A percentile compares a stretch with the other conserved stretches of the same genome.
Conservation (phyloP, 306 rosid genomes). For the Adenanthera pavonina region DNA sequence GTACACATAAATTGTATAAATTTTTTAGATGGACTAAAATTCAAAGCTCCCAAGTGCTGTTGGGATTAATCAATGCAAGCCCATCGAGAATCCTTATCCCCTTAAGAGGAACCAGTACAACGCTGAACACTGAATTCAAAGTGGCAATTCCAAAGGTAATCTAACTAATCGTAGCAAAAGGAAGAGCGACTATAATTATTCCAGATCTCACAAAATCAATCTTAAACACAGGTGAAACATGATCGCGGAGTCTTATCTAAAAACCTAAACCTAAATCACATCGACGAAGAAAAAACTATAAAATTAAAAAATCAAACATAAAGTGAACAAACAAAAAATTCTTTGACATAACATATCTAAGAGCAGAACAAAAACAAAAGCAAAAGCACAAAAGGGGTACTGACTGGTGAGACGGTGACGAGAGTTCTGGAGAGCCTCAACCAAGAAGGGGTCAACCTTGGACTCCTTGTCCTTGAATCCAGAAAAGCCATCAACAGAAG, state of each 20-base stretch:
- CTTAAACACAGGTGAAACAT: background rate
- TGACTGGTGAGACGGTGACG: conserved; percentile 90
- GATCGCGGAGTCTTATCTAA: conserved; percentile 7
- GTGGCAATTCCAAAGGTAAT: background rate
- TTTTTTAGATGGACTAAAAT: background rate
- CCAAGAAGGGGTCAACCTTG: conserved; percentile 87
- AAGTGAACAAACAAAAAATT: background rate
- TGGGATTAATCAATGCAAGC: background rate
- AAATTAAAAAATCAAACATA: background rate
- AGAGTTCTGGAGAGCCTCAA: conserved; percentile 94
- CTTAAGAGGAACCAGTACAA: background rate
- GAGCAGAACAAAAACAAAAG: background rate
- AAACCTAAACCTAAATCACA: conserved; percentile 37
- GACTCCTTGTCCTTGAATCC: conserved; percentile 65
- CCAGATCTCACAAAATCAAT: conserved; percentile 30
- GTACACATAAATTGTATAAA: background rate
- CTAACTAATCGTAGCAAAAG: background rate
- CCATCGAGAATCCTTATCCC: background rate
- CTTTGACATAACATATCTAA: background rate
- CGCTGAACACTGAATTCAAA: background rate
- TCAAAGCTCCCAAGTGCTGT: background rate
- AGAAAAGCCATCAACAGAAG: conserved; percentile 50
- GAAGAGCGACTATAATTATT: background rate
- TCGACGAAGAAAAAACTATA: conserved; percentile 14
- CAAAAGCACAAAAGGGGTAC: conserved; percentile 20